Conservation (phyloP, 768 basidiomycete species). For the Hygrophoropsis aurantiaca region DNA sequence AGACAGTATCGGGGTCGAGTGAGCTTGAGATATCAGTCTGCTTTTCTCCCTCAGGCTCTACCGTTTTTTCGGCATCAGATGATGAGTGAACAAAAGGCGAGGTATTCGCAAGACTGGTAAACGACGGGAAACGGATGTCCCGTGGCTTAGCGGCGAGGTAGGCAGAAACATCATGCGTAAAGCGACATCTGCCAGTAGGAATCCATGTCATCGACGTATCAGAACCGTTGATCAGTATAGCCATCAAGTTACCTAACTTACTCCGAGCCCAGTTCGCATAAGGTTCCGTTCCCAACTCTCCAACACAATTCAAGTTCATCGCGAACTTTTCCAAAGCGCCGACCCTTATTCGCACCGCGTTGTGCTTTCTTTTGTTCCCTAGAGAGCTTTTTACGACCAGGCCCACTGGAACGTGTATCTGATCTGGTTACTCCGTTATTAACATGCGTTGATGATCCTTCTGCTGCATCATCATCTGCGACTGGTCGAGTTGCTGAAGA, state of each 20-base stretch:
- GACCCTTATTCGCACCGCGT: conserved; percentile 80
- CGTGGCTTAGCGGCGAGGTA: conserved; percentile 77
- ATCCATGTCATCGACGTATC: too few species aligned
- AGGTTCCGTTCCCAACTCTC: conserved; percentile 65
- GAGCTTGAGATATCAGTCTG: conserved; percentile 2
- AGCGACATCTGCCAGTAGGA: conserved; percentile 57
- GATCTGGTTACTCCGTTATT: background rate
- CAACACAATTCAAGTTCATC: conserved; percentile 86
- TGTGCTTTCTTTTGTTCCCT: conserved; percentile 73
- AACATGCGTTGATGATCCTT: conserved; percentile 49
- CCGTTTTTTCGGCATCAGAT: background rate
- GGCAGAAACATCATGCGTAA: conserved; percentile 70
- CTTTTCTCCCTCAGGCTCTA: background rate
- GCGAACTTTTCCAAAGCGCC: conserved; percentile 73
- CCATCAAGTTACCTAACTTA: conserved; percentile 27
- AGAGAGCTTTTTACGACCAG: conserved; percentile 40
- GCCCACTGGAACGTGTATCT: conserved; percentile 13
- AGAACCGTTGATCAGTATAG: background rate
- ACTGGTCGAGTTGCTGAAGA: conserved; percentile 20
- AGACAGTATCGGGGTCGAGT: conserved; percentile 21
- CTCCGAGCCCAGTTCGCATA: conserved; percentile 72
- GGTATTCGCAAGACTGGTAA: conserved; percentile 39
- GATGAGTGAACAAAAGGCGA: conserved; percentile 55
- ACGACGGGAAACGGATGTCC: conserved; percentile 64
- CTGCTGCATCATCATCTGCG: conserved; percentile 63